Conservation (phyloP, 2,329 filamentous ascomycete genomes). For the Neurospora crassa region DNA sequence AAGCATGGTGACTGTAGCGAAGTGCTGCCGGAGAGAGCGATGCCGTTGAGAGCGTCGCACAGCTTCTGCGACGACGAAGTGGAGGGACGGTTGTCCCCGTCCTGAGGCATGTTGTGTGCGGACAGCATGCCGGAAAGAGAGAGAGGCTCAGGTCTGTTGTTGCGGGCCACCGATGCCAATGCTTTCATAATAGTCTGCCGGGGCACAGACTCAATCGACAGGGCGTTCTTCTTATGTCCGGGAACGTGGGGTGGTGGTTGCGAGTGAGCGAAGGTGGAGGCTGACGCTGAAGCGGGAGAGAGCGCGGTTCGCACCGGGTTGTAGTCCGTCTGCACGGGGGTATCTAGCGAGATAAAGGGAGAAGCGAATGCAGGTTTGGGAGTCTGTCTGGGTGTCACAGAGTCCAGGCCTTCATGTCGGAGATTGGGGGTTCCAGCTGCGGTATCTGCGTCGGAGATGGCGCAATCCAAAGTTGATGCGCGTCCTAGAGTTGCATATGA, state of each 20-base stretch:
- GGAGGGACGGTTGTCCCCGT: slow-evolving; percentile 28
- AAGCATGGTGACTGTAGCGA: slow-evolving; percentile 88
- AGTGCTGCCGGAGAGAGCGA: slow-evolving; percentile 31
- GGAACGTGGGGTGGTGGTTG: slow-evolving; percentile 14
- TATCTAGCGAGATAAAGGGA: slow-evolving; percentile 2
- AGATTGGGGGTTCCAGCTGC: slow-evolving; percentile 6
- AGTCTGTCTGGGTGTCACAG: slow-evolving; percentile 7
- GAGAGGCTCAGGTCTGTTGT: slow-evolving; percentile 52
- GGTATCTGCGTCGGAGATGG: slow-evolving; percentile 9
- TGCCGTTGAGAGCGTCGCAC: slow-evolving; percentile 48
- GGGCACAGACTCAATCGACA: slow-evolving; percentile 58
- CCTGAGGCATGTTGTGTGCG: slow-evolving; percentile 23
- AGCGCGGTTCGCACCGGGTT: slow-evolving; percentile 17
- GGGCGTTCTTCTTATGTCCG: slow-evolving; percentile 37
- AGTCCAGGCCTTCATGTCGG: background rate
- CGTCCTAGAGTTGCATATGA: slow-evolving; percentile 17
- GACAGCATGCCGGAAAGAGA: slow-evolving; percentile 52
- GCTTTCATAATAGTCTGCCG: slow-evolving; percentile 79
- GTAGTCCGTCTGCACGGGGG: slow-evolving; percentile 6
- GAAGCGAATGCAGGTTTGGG: background rate
- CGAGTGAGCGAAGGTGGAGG: slow-evolving; percentile 1
- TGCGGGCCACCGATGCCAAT: slow-evolving; percentile 56
- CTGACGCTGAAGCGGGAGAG: slow-evolving; percentile 20
- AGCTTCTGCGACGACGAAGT: slow-evolving; percentile 51
- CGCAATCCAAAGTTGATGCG: slow-evolving; percentile 13